These are phyloP conservation scores for Collybiopsis confluens DNA, from an alignment of 768 basidiomycete genomes.

Conservation along the genomic window DNA sequence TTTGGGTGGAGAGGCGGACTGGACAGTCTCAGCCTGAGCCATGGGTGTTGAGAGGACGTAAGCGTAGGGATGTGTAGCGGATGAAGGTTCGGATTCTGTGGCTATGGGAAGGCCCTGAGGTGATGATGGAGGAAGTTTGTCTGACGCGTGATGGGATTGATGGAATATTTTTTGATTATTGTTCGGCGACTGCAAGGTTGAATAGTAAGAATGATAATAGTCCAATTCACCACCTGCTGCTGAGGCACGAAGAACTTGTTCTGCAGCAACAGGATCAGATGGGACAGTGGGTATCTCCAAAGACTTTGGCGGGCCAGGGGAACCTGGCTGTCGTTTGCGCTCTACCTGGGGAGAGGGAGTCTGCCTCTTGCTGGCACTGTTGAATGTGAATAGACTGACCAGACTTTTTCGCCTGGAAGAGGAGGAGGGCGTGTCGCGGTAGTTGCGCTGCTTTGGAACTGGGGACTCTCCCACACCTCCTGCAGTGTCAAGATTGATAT, in stretches of 20 bases:
- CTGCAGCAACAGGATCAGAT: constrained; percentile 10
- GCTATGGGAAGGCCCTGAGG: constrained; percentile 15
- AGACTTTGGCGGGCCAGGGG: background rate
- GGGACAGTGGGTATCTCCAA: background rate
- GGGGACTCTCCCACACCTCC: constrained; percentile 72
- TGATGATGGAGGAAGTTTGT: constrained; percentile 10
- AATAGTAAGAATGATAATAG: constrained; percentile 50
- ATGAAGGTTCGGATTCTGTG: constrained; percentile 20
- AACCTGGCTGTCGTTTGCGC: background rate
- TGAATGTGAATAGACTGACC: constrained; percentile 49
- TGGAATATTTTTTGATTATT: constrained; percentile 8
- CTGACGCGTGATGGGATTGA: constrained; percentile 13
- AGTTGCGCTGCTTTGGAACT: constrained; percentile 28
- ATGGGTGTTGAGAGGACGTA: constrained; percentile 29
- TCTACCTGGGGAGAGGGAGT: constrained; percentile 17
- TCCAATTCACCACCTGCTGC: constrained; percentile 34
- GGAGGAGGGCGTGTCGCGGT: constrained; percentile 18
- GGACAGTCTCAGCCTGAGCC: background rate
- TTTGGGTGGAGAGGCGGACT: constrained; percentile 5
- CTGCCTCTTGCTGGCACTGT: constrained; percentile 22
- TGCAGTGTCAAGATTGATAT: constrained; percentile 39
- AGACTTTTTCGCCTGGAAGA: constrained; percentile 42
- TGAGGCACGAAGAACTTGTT: background rate
- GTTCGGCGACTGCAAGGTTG: constrained; percentile 23
- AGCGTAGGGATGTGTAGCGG: constrained; percentile 48